A percentile compares a stretch with the other conserved stretches of the same genome.
Evolutionary conservation across 176 grass and related monocot species (phyloP).

Genomic region (Oryza nivara): DNA sequence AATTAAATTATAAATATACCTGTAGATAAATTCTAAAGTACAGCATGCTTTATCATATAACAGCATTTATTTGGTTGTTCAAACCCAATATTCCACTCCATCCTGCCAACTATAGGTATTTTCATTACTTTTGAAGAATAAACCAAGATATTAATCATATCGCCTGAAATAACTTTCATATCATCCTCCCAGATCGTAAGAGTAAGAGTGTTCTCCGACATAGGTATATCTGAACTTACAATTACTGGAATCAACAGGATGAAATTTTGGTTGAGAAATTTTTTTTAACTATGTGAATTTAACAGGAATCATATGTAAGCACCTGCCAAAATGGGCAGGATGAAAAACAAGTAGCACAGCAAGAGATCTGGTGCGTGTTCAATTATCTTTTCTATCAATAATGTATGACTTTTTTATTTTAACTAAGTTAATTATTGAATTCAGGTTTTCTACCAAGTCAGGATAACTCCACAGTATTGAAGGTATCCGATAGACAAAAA

Average conservation of each 20-base stretch:
- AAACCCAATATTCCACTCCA: no score
- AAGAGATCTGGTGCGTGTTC: not conserved
- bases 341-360: not conserved
- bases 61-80: no score
- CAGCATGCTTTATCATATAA: no score
- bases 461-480: not conserved
- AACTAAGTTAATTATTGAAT: not conserved
- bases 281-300: not conserved
- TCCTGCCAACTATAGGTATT: no score
- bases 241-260: not conserved
- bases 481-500: not conserved
- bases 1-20: no score
- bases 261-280: not conserved
- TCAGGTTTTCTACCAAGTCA: not conserved
- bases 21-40: no score
- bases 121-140: no score
- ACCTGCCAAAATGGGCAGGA: not conserved
- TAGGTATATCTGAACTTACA: not conserved
- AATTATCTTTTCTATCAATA: not conserved
- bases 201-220: not conserved
- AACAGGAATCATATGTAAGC: not conserved
- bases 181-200: not conserved
- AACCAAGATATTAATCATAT: no score
- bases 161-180: not conserved
- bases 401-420: not conserved